Base-by-base conservation (phyloP, 2,329 filamentous ascomycete species). In the Orbilia ellipsospora region DNA sequence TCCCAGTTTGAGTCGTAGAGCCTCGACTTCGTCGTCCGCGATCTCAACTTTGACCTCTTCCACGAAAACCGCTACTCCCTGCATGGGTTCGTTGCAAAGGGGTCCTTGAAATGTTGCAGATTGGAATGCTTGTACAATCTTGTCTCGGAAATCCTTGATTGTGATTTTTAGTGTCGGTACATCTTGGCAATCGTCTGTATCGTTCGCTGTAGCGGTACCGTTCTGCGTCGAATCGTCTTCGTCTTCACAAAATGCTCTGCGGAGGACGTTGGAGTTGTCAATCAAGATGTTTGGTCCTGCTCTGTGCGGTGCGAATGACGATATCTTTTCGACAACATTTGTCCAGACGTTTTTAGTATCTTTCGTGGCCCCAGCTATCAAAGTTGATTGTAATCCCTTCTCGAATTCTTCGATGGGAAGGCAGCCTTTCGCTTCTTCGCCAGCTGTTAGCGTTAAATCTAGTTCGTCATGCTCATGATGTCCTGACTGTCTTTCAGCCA, bases 71-170 rank as follows among this genome's bases (percentile, higher is more conserved):
- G 94, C 95, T 23, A 97, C 87, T 59, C 95, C 95, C 83, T 97
- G 94, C 56, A 97, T 89, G 0, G 95, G 94, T 81, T 99, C 95
- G 79, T 92, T 88, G 83, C 95, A 98, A 60, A 98, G 87, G 0
- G 95, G 94, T 0, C 95, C 95, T 83, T 96, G 93, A 20, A 89
- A 88, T 0, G 90, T 96, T 45, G 93, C 91, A 15, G 98, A 90
- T 82, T 99, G 95, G 86, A 99, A 99, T 56, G 92, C 94, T 81
- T 99, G 94, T 7, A 89, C 86, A 77, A 98, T 92, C 81, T 96
- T 98, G 84, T 98, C 94, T 69, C 90, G 89, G 78, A 98, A 90
- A 80, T 95, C 90, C 57, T 86, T 86, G 85, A 65, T 86, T 83
- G 50, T 77, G 45, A 77, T 75, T 51, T 74, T 56, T 26, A 52